Evolutionary conservation across 495 filamentous ascomycete species (phyloP).

Genomic region (Niebla homalea): DNA sequence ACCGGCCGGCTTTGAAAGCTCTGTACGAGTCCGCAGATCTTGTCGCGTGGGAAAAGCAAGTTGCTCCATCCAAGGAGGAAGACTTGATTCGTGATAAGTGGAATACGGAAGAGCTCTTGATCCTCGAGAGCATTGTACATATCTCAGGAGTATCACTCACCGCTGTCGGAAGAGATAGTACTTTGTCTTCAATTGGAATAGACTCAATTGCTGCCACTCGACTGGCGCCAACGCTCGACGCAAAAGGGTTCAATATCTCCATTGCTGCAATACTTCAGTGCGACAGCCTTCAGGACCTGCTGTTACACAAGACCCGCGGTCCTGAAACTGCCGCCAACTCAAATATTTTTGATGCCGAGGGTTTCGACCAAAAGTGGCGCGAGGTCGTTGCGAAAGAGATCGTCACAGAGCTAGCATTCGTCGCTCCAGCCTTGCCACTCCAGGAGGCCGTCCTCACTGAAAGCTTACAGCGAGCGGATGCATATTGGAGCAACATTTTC

Average conservation of each 20-base stretch:
- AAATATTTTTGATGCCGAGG: constrained; percentile 15
- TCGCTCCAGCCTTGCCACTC: constrained; percentile 19
- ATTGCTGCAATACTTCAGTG: constrained; percentile 22
- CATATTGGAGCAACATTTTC: constrained; percentile 28
- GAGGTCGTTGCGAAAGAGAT: constrained; percentile 8
- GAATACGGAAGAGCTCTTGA: constrained; percentile 1
- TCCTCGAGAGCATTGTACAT: constrained; percentile 18
- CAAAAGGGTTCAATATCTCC: constrained; percentile 17
- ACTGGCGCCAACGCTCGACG: constrained; percentile 19
- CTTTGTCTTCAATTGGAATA: constrained; percentile 22
- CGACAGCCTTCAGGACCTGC: constrained; percentile 14
- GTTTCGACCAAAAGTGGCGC: constrained; percentile 19
- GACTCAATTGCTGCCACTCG: constrained; percentile 27
- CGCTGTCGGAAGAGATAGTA: constrained; percentile 16
- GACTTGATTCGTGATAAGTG: background rate
- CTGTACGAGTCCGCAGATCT: constrained; percentile 21
- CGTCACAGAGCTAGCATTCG: constrained; percentile 6
- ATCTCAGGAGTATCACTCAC: constrained; percentile 18
- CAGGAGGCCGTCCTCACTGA: constrained; percentile 28
- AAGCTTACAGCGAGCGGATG: constrained; percentile 21
- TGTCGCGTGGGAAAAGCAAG: constrained; percentile 20
- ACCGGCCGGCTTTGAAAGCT: constrained; percentile 20
- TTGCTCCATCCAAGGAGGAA: constrained; percentile 10
- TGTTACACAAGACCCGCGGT: background rate
- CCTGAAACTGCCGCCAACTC: background rate